These are phyloP conservation scores for Trypanosoma congolense DNA, from an alignment of 208 protist species.

Conservation along the genomic window DNA sequence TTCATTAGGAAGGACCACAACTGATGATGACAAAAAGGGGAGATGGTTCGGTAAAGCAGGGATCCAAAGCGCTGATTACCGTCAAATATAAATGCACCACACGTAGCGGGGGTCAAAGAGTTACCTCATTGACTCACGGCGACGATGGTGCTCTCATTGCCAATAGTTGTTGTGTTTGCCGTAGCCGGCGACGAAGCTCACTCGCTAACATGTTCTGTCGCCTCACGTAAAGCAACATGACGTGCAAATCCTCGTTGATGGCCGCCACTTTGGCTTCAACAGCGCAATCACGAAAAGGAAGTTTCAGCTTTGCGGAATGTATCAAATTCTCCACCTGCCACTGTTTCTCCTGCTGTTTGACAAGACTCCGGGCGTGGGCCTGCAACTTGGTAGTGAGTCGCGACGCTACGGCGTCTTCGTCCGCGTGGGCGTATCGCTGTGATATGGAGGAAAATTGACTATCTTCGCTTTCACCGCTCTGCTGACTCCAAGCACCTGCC, in stretches of 20 bases:
- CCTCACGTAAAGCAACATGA: conserved; percentile 39
- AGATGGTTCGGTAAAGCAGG: no score
- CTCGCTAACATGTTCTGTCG: conserved; percentile 25
- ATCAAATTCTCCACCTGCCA: background rate
- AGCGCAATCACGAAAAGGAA: conserved; percentile 36
- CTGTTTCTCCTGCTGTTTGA: conserved; percentile 8
- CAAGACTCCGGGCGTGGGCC: conserved; percentile 3
- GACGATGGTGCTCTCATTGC: background rate
- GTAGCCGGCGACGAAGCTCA: conserved; percentile 32
- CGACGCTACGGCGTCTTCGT: conserved; percentile 21
- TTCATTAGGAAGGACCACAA: no score
- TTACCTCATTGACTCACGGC: conserved; percentile 1
- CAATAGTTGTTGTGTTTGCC: conserved; percentile 25
- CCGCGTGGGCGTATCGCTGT: conserved; percentile 10
- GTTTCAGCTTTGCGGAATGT: background rate
- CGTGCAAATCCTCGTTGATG: conserved; percentile 54
- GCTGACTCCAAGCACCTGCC: background rate
- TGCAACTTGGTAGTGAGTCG: conserved; percentile 31
- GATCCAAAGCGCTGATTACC: no score
- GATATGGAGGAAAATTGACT: conserved; percentile 14
- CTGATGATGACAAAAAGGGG: no score
- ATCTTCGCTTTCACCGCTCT: conserved; percentile 5
- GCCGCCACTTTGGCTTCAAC: conserved; percentile 39
- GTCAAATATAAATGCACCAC: no score
- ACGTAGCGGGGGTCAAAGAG: no score